Evolutionary conservation across 306 rosid genomes (phyloP), one percentile per base, ranked within the genome.

Genomic region (Gynostemma pentaphyllum): DNA sequence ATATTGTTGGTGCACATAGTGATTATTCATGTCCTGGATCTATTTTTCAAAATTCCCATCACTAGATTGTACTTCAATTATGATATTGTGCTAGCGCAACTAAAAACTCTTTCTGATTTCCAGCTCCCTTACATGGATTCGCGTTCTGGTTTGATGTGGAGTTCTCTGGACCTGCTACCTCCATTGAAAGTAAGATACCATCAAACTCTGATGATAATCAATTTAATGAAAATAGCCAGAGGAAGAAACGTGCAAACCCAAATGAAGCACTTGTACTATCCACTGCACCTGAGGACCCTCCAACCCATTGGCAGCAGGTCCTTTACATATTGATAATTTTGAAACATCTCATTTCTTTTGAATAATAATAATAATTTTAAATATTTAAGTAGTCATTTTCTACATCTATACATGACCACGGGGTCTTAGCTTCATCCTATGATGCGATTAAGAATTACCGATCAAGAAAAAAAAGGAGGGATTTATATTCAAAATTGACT

Each of bases 301-400:
- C 96, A 64, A 92, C 99, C 18, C 99, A 92, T 74, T 92, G 99
- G 99, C 99, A 92, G 74, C 99, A 92, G 99, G 99, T 92, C 70
- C 68, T 16, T 23, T 65, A 15, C 18, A 40, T 55, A 23, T 30
- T 64, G 71, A 22, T 7, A 16, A 8, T 27, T 45, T 7, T 37
- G 1, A 5, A 40, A 9, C 2, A 15, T n/a, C 16, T 2, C 23
- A 9, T 30, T 11, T 27, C 18, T 12, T 4, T 44, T n/a, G n/a
- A n/a, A n/a, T n/a, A n/a, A n/a, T n/a, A n/a, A n/a, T n/a, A 24
- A 16, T 28, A 7, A 56, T 18, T 36, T 34, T 9, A 34, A 19
- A 55, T 34, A 2, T 32, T 56, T 56, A 15, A 30, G 44, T 30
- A n/a, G 10, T 9, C 16, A 9, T 32, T 55, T 19, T 56, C 64